Evolutionary conservation across 495 filamentous ascomycete genomes (phyloP), one percentile per base, ranked within the genome.

Genomic region (Penicillium roqueforti): DNA sequence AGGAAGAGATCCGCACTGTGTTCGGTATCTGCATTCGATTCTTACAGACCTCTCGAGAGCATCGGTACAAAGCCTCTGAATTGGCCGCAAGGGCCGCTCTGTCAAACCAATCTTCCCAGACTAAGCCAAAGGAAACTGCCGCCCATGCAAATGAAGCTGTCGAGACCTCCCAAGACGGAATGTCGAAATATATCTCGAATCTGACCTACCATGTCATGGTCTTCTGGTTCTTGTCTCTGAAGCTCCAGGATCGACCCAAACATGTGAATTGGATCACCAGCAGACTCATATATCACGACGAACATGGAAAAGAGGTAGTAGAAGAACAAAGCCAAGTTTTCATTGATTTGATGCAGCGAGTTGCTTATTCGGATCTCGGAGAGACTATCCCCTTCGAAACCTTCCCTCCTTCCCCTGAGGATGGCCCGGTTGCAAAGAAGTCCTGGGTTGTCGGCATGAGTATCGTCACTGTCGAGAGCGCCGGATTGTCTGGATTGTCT

Each of bases 21-120:
- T 96, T 99, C 68, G 92, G 87, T 9, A 95, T 97, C 31, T 96
- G 89, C 59, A 90, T 96, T 68, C 83, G 91, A 32, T 97, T 96
- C 62, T 72, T 99, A 29, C 90, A 96, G 52, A 83, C 84, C 34
- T 80, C 83, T 4, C 73, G 87, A 53, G 83, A 86, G 56, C 71
- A 80, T 41, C 74, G 77, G 4, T 67, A 75, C 41, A 76, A 68
- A 38, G 55, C 63, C 14, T 68, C 63, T 13, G 68, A 72, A n/a
- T 67, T 68, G 28, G 60, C 59, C 42, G 25, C 47, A 23, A 66
- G 75, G 43, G 54, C 51, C 4, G 51, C 69, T 47, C 60, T 68
- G 23, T 36, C 39, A 8, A 1, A 39, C 8, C 49, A 51, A 32
- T n/a, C 50, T 23, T 16, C 47, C 20, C 34, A 39, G 6, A 50